Base-by-base conservation (phyloP, 2,329 filamentous ascomycete genomes). In the Pseudogymnoascus sp. region DNA sequence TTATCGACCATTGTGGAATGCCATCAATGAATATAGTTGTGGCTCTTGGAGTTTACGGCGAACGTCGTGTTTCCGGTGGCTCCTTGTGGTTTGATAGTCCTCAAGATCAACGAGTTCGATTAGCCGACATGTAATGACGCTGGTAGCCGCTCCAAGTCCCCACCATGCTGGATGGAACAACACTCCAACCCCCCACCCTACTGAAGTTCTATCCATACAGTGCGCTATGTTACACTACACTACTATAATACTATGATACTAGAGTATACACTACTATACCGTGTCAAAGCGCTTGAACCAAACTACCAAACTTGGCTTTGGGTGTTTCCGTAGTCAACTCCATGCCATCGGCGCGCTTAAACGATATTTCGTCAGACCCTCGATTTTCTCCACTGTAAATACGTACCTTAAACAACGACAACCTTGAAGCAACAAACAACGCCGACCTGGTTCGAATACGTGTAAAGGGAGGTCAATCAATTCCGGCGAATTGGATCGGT, bases 351-450 rank as follows among this genome's bases (percentile, higher is more conserved):
- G 49, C 49, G 49, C 49, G 49, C 49, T 33, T 55, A 55, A 55
- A 7, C 29, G 16, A 35, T 55, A 55, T 55, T 35, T 55, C 29
- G 49, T 55, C 49, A 55, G 49, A 33, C 49, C 49, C 49, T 55
- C 49, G 10, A 19, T 21, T 21, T 55, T 55, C 49, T 35, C 49
- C 49, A 55, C 49, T 55, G 49, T 55, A 55, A 33, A 55, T 55
- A 55, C 49, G 29, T 55, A 55, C 49, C 49, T 55, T 55, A 16
- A 55, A 33, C n/a, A 55, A 55, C 49, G 14, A 55, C 49, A 21
- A 11, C 4, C 4, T 31, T 4, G n/a, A 55, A 33, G 29, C 49
- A 55, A 55, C 49, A 33, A 55, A 33, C 49, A 55, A 55, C 49
- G 29, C n/a, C n/a, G 49, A 19, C 8, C 16, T 31, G 49, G n/a